Evolutionary conservation across 169 alveolate species (phyloP).

Genomic region (Eimeria sp.): DNA sequence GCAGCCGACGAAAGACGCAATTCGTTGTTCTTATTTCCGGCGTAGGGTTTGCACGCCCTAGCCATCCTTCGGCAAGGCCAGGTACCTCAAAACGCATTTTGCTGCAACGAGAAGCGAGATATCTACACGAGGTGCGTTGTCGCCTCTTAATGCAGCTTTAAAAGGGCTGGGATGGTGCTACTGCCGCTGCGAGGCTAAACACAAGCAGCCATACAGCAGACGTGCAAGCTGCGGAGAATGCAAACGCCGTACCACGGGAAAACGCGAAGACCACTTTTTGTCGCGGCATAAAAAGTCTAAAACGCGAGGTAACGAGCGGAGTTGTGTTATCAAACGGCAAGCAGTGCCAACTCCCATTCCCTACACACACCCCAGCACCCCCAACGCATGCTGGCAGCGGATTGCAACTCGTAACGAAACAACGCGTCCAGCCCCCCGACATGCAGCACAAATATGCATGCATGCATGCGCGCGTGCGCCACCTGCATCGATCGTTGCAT

Average conservation of each 20-base stretch:
- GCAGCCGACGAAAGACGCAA: neutral
- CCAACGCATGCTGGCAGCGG: neutral
- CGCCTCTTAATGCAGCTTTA: neutral
- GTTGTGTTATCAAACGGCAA: constrained; percentile 35
- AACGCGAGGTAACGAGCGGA: constrained; percentile 58
- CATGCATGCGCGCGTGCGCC: no score
- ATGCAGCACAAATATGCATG: neutral
- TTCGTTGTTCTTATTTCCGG: neutral
- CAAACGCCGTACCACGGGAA: constrained; percentile 13
- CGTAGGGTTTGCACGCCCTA: neutral
- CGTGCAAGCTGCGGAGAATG: no score
- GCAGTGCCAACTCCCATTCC: constrained; percentile 78
- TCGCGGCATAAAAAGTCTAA: constrained; percentile 59
- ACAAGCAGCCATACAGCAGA: no score
- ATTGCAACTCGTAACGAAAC: neutral
- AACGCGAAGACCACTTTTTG: constrained; percentile 58
- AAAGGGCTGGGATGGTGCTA: neutral
- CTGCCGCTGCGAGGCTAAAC: neutral
- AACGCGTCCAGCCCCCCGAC: neutral
- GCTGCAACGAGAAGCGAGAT: neutral
- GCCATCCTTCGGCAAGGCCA: neutral
- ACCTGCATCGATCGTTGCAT: no score
- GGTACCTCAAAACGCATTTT: neutral
- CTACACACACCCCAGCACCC: constrained; percentile 3
- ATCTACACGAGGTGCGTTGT: neutral